Evolutionary conservation across 106 monocot genomes (phyloP).

Genomic region (Hemerocallis citrina): DNA sequence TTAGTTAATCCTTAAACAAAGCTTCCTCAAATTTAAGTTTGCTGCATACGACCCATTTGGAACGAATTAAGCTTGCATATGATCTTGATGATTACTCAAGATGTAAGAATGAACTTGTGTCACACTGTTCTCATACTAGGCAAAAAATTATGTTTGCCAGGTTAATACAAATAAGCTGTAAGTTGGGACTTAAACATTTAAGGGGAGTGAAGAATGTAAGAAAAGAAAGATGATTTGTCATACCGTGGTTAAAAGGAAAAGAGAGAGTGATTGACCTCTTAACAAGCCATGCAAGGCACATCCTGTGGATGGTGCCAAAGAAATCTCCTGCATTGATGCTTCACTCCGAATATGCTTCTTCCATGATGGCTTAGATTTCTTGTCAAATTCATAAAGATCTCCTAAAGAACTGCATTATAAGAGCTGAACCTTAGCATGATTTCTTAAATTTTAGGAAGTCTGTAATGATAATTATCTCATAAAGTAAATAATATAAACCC

Average conservation of each 20-base stretch:
- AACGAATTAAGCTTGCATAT: too few species aligned
- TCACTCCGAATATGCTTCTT: conserved; percentile 81
- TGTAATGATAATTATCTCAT: background rate
- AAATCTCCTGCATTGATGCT: conserved; percentile 18
- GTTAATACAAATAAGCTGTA: background rate
- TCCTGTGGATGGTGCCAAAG: conserved; percentile 35
- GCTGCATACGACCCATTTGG: too few species aligned
- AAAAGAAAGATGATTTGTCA: conserved; percentile 3
- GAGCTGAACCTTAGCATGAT: background rate
- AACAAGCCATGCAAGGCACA: conserved; percentile 43
- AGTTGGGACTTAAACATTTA: background rate
- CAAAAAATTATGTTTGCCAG: background rate
- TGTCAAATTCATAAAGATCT: conserved; percentile 88
- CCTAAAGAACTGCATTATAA: conserved; percentile 59
- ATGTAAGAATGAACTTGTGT: too few species aligned
- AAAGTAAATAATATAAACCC: background rate
- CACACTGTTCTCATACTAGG: too few species aligned
- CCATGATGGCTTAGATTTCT: conserved; percentile 80
- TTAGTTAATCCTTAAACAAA: too few species aligned
- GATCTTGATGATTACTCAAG: too few species aligned
- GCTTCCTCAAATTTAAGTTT: too few species aligned
- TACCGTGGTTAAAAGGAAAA: conserved; percentile 87
- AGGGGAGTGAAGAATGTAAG: background rate
- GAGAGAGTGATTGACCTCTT: conserved; percentile 53
- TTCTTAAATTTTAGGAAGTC: background rate